Conservation (phyloP, 371 early-diverging fungal genomes). For the Mucor irregularis region DNA sequence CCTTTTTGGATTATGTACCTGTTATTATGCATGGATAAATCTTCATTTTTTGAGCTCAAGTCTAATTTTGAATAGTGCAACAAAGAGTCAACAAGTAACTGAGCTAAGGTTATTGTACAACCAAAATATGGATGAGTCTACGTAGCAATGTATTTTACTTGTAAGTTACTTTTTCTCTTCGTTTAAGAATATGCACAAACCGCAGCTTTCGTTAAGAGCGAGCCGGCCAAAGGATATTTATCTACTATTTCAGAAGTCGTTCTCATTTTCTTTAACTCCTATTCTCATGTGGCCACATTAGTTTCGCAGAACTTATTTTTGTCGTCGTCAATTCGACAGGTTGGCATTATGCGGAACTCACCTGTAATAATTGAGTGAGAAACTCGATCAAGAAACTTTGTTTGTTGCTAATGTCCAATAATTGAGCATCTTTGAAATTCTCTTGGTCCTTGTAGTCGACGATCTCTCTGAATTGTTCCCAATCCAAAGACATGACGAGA, state of each 20-base stretch:
- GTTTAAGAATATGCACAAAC: too few relatives aligned
- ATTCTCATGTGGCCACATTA: too few relatives aligned
- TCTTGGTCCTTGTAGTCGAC: background rate
- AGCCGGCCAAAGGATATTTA: constrained; percentile 8
- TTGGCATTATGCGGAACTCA: background rate
- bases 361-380: constrained; percentile 4
- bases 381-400: background rate
- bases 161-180: background rate
- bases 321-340: background rate
- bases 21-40: too few relatives aligned
- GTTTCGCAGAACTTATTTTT: too few relatives aligned
- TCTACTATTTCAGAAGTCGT: constrained; percentile 7
- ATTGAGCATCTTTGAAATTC: background rate
- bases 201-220: constrained; percentile 11
- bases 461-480: constrained; percentile 13
- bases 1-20: background rate
- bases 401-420: constrained; percentile 6
- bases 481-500: constrained; percentile 12
- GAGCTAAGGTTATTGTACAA: background rate
- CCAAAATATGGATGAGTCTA: constrained; percentile 19
- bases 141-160: background rate
- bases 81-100: constrained; percentile 5
- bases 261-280: constrained; percentile 11
- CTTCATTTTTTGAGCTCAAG: background rate
- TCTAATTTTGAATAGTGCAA: constrained; percentile 19